Conservation (phyloP, 192 early-diverging fungal genomes). For the Jimgerdemannia flammicorona region DNA sequence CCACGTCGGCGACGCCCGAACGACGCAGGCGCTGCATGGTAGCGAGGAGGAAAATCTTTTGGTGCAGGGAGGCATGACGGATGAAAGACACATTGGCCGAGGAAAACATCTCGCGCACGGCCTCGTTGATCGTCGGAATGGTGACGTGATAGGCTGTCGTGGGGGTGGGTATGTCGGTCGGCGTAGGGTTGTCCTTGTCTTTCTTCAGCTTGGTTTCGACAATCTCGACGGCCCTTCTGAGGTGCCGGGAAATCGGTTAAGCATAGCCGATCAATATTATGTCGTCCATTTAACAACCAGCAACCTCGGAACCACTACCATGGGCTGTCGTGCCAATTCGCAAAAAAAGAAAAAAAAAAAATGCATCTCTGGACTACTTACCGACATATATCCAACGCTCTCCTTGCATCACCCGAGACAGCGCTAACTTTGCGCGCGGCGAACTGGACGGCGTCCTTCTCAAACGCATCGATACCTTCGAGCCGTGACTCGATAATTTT, state of each 20-base stretch:
- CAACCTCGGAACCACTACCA: too few species aligned
- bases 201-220: constrained; percentile 44
- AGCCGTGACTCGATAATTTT: constrained; percentile 84
- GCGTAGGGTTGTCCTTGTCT: constrained; percentile 3
- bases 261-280: too few species aligned
- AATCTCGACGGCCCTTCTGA: constrained; percentile 68
- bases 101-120: constrained; percentile 84
- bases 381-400: constrained; percentile 94
- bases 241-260: background rate
- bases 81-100: constrained; percentile 75
- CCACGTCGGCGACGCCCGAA: constrained; percentile 67
- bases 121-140: constrained; percentile 69
- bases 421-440: constrained; percentile 95
- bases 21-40: constrained; percentile 59
- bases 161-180: background rate
- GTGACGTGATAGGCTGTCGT: constrained; percentile 45
- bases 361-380: constrained; percentile 12
- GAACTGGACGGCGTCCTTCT: constrained; percentile 85
- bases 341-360: background rate
- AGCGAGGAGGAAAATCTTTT: constrained; percentile 82
- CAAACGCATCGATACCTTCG: constrained; percentile 64
- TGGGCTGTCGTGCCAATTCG: too few species aligned
- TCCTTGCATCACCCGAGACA: constrained; percentile 93
- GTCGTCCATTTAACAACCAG: too few species aligned
- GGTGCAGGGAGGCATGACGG: constrained; percentile 69